Evolutionary conservation across 345 rosid genomes (phyloP).

Genomic region (Dovyalis caffra): DNA sequence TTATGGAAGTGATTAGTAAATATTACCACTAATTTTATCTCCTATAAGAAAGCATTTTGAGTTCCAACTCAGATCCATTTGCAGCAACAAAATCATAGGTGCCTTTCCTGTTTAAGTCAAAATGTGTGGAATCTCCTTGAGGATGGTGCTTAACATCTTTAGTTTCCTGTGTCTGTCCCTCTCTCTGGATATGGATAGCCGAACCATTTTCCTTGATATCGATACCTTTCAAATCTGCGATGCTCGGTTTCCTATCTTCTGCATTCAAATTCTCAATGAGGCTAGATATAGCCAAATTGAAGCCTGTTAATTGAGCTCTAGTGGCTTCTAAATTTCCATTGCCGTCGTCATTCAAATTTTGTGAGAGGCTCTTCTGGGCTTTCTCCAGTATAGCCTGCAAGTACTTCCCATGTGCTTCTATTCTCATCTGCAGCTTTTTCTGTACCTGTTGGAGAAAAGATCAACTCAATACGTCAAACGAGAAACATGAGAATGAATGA

Average conservation of each 20-base stretch:
- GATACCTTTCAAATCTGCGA: constrained; percentile 13
- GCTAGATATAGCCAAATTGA: constrained; percentile 47
- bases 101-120: constrained; percentile 56
- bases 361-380: constrained; percentile 60
- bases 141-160: constrained; percentile 32
- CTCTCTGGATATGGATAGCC: constrained; percentile 25
- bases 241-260: constrained; percentile 25
- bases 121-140: constrained; percentile 36
- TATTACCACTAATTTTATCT: background rate
- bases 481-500: background rate
- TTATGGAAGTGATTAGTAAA: background rate
- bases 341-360: constrained; percentile 14
- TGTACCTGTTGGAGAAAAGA: constrained; percentile 51
- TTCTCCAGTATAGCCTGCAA: constrained; percentile 66
- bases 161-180: constrained; percentile 19
- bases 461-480: background rate
- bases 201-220: constrained; percentile 14
- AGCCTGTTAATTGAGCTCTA: constrained; percentile 38
- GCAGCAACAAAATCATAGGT: constrained; percentile 42
- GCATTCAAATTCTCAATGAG: constrained; percentile 33
- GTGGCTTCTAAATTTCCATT: constrained; percentile 28
- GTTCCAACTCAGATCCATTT: constrained; percentile 44
- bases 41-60: constrained; percentile 32
- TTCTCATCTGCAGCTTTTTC: constrained; percentile 70
- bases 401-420: constrained; percentile 86